Evolutionary conservation across 306 rosid genomes (phyloP).

Genomic region (Prosopis cineraria): DNA sequence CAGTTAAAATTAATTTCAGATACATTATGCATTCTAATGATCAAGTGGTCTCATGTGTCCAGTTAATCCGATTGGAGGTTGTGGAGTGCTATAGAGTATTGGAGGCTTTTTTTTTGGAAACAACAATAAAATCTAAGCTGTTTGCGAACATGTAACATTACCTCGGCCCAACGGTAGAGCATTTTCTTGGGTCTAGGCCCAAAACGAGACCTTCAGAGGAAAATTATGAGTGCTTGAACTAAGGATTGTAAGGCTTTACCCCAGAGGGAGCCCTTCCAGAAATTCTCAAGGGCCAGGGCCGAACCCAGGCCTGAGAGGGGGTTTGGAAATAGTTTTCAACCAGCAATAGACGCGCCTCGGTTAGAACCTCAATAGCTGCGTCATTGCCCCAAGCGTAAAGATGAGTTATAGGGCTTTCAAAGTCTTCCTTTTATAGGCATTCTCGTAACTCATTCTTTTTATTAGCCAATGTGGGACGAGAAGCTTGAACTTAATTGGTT

Average conservation of each 20-base stretch:
- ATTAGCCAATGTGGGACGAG: not conserved
- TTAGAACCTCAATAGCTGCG: slow-evolving; percentile 13
- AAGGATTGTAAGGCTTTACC: not conserved
- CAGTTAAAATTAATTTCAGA: too few relatives aligned
- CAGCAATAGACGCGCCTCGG: slow-evolving; percentile 31
- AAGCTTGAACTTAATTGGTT: not conserved
- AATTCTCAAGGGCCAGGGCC: not conserved
- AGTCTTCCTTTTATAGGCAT: not conserved
- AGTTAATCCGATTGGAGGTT: too few relatives aligned
- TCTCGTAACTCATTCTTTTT: not conserved
- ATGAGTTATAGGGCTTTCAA: rapidly evolving
- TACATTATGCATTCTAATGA: too few relatives aligned
- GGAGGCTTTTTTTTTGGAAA: too few relatives aligned
- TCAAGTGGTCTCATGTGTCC: too few relatives aligned
- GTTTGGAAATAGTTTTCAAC: not conserved
- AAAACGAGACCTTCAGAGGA: too few relatives aligned
- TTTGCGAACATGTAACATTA: too few relatives aligned
- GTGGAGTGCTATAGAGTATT: too few relatives aligned
- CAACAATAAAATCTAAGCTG: too few relatives aligned
- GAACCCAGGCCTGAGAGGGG: slow-evolving; percentile 21
- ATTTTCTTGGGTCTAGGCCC: too few relatives aligned
- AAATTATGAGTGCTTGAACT: not conserved
- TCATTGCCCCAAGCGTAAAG: slow-evolving; percentile 29
- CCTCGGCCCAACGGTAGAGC: too few relatives aligned
- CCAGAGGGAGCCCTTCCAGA: slow-evolving; percentile 9